These are phyloP conservation scores for Straminergon stramineum DNA, from an alignment of 225 moss, liverwort and hornwort species.

Conservation along the genomic window DNA sequence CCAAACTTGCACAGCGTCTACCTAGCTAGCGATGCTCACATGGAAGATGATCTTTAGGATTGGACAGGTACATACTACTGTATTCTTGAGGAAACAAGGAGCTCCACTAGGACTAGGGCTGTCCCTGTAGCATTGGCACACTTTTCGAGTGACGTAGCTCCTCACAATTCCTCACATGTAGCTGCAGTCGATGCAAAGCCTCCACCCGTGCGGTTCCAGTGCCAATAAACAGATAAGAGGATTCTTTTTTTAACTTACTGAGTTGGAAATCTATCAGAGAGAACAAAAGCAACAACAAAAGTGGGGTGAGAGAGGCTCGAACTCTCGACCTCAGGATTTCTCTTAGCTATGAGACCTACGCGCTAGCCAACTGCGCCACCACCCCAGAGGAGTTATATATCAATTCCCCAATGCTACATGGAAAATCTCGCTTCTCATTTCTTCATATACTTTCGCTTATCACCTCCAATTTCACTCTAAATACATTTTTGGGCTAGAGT, in stretches of 20 bases:
- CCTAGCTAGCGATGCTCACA: background rate
- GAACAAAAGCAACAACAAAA: background rate
- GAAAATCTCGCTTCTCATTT: rapidly evolving
- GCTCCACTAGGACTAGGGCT: background rate
- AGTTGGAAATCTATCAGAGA: background rate
- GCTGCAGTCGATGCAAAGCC: background rate
- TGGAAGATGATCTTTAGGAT: background rate
- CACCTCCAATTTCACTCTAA: background rate
- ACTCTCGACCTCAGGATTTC: conserved; percentile 87
- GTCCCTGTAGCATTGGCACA: background rate
- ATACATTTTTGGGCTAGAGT: background rate
- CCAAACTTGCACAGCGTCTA: background rate
- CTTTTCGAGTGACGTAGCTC: background rate
- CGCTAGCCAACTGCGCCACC: conserved; percentile 75
- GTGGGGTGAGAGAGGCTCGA: conserved; percentile 96
- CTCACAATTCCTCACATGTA: background rate
- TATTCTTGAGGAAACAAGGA: background rate
- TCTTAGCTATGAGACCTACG: conserved; percentile 61
- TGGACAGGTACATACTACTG: background rate
- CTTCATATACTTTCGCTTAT: background rate
- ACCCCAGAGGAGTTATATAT: background rate
- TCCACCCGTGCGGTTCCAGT: background rate
- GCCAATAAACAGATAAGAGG: background rate
- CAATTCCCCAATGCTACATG: background rate
- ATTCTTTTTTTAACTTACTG: no score